Evolutionary conservation across 768 basidiomycete species (phyloP), one percentile per base, ranked within the genome.

Genomic region (Inosperma sp.): DNA sequence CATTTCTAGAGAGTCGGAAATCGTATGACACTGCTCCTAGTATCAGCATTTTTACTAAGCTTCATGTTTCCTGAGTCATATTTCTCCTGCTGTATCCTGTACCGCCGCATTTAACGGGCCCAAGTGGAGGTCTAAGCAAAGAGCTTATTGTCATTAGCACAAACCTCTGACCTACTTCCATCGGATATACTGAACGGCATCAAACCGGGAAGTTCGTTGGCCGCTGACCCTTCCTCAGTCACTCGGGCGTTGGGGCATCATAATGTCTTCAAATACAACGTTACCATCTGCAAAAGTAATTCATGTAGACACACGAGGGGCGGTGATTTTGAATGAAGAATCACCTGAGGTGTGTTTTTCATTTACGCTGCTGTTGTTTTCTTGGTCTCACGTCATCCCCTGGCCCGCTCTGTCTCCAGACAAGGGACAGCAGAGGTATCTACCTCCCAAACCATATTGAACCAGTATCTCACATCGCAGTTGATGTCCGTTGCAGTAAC

Each of bases 381-480:
- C 12, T 25, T 27, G 42, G 21, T 34, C 48, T 40, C 49, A 55
- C 53, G 50, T 53, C 55, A 48, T n/a, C 25, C 27, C 39, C 33
- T 49, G 48, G 43, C 33, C 30, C 34, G 51, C 40, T 53, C 48
- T 33, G 40, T 42, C 13, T 10, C 31, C 59, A 93, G 92, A 93
- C 90, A 34, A 75, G 93, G 57, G 94, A 97, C 68, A 93, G 91
- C 62, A 78, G 94, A 64, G 95, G 93, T 8, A 97, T 99, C 61
- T 98, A 98, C 71, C 79, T 99, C 26, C 96, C 96, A 48, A 94
- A 96, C 64, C 84, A 98, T 72, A 95, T 95, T 54, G 96, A 99
- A 69, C 91, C 92, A 19, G 86, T 99, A 13, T 96, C 93, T 16
- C 93, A 98, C 65, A 93, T 98, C 49, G 96, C 96, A 3, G 85